Conservation (phyloP, 129 eudicot species). For the Saposhnikovia divaricata region DNA sequence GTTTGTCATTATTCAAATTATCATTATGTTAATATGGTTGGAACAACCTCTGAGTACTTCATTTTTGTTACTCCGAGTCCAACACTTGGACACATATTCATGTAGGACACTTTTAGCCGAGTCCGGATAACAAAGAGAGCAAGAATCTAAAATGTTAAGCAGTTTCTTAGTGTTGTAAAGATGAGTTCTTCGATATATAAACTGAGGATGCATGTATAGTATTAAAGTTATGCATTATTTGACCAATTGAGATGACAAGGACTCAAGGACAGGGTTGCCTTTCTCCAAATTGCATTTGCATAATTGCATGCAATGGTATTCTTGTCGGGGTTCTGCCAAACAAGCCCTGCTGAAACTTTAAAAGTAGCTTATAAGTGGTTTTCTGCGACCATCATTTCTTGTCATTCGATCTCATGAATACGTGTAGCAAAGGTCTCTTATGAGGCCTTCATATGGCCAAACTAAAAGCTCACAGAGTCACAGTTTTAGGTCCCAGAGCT, state of each 20-base stretch:
- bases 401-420: neutral
- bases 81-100: too few species aligned
- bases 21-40: too few species aligned
- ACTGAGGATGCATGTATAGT: neutral
- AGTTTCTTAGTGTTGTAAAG: neutral
- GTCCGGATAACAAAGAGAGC: too few species aligned
- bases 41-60: too few species aligned
- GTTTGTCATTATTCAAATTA: too few species aligned
- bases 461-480: neutral
- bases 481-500: neutral
- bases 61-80: too few species aligned
- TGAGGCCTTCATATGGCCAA: neutral
- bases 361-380: neutral
- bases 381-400: neutral
- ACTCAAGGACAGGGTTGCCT: neutral
- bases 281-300: neutral
- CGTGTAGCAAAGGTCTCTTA: neutral
- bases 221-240: neutral
- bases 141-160: too few species aligned
- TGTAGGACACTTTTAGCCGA: too few species aligned
- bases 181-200: neutral
- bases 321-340: slow-evolving; percentile 2
- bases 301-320: neutral
- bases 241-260: neutral
- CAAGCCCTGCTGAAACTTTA: neutral